A percentile compares a stretch with the other conserved stretches of the same genome.
phyloP scores from a whole-genome alignment of 805 yeast genomes.

The Clavispora asparagi region DNA sequence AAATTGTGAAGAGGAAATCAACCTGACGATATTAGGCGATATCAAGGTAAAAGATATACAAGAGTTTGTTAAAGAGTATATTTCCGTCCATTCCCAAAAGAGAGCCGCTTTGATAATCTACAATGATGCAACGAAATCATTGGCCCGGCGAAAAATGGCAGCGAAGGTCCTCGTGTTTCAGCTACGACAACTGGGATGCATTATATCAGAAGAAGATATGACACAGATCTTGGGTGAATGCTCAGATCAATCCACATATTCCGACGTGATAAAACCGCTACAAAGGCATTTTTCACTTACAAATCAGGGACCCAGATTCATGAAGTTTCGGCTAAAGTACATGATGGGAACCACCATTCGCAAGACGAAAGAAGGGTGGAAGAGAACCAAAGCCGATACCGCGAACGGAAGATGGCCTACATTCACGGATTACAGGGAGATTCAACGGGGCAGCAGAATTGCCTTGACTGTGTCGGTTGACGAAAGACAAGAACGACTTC shows the following conservation, averaged over 20 bases:
- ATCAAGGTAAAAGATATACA: constrained; percentile 29
- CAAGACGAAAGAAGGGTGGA: not conserved
- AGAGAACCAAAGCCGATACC: not conserved
- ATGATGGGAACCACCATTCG: not conserved
- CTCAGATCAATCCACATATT: constrained; percentile 3
- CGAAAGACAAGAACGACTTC: not conserved
- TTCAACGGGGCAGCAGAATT: not conserved
- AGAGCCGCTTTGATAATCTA: constrained; percentile 31
- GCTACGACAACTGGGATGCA: not conserved
- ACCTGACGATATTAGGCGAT: constrained; percentile 20
- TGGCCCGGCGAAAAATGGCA: not conserved
- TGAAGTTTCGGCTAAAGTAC: not conserved
- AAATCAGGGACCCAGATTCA: not conserved
- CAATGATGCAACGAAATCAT: not conserved
- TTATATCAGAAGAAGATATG: constrained; percentile 1
- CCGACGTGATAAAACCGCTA: constrained; percentile 2
- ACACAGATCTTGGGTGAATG: constrained; percentile 2
- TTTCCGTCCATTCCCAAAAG: constrained; percentile 30
- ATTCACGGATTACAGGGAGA: not conserved
- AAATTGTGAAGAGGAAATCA: constrained; percentile 29
- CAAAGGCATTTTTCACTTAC: not conserved
- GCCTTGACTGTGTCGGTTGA: not conserved
- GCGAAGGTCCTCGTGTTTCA: not conserved
- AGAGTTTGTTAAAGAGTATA: constrained; percentile 26
- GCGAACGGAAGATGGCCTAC: not conserved